Conservation (phyloP, 2,329 filamentous ascomycete genomes). For the Verticillium isaacii region DNA sequence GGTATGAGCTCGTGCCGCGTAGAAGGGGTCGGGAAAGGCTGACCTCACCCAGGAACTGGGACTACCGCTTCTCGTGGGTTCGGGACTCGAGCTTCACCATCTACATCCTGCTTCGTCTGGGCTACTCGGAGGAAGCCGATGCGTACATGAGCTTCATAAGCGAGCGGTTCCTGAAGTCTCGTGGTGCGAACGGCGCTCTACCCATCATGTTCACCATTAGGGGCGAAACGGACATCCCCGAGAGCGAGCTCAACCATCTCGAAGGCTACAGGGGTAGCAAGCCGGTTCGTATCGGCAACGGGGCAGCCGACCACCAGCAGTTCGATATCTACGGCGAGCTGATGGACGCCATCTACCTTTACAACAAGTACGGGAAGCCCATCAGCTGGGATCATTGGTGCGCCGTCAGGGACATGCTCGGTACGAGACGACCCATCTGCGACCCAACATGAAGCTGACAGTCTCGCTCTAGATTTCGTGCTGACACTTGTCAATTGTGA, state of each 20-base stretch:
- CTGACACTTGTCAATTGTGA: constrained; percentile 59
- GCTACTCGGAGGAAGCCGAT: constrained; percentile 71
- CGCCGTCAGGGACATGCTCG: constrained; percentile 61
- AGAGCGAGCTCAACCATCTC: constrained; percentile 63
- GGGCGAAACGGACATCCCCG: constrained; percentile 70
- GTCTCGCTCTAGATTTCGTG: constrained; percentile 52
- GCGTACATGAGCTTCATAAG: constrained; percentile 77
- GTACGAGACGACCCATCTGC: constrained; percentile 22
- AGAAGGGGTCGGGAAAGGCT: background rate
- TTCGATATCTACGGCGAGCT: constrained; percentile 78
- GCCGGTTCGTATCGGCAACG: constrained; percentile 74
- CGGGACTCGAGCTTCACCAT: constrained; percentile 74
- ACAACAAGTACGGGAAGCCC: constrained; percentile 75
- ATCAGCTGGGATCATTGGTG: constrained; percentile 74
- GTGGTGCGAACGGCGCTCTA: constrained; percentile 55
- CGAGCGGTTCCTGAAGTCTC: constrained; percentile 60
- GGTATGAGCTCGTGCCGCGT: constrained; percentile 22
- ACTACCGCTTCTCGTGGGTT: constrained; percentile 75
- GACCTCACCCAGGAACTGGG: constrained; percentile 49
- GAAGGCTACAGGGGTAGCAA: constrained; percentile 67
- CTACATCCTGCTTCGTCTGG: constrained; percentile 71
- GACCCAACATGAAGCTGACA: background rate
- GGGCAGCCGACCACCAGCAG: constrained; percentile 70
- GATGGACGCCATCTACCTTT: constrained; percentile 72
- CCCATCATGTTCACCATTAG: constrained; percentile 81